Base-by-base conservation (phyloP, 257 asterid species). In the Przewalskia tangutica region DNA sequence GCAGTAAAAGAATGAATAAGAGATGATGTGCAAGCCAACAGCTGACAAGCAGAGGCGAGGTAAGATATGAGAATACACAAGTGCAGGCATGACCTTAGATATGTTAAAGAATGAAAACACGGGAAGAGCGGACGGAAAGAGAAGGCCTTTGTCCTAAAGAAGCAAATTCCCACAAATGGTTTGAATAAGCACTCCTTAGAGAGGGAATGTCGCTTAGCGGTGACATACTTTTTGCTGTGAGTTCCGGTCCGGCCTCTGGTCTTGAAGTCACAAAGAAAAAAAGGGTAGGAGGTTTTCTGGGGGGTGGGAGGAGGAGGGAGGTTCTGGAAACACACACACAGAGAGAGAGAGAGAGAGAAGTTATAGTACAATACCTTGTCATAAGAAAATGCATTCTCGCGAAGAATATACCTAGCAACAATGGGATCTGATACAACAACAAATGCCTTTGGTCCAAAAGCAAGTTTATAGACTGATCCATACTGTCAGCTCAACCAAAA, bases 391-490 rank as follows among this genome's bases (percentile, higher is more conserved):
- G 97, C 95, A 84, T 95, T 95, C 88, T 95, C 99, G 23, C 99
- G 97, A 80, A 95, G 99, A 83, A 95, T 91, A 84, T 95, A 89
- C 79, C 97, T 89, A 18, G 99, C 97, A 4, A 95, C 95, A 66
- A 92, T 89, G 83, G 98, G 99, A 87, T 95, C 99, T 11, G 99
- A 95, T 81, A 95, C 97, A 67, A 95, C 98, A 79, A 95, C 88
- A 84, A 95, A 95, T 78, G 97, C 97, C 84, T 95, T 95, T 59
- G 99, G 99, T 84, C 98, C 99, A 84, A 94, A 95, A 86, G 99
- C 99, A 88, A 95, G 98, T 87, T 91, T 92, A 84, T 94, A 95
- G 23, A 95, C 97, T 3, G 97, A 85, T 64, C 99, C 99, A 88
- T 95, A 93, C 98, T 95, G 97, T 85, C 79, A 60, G 86, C 27